These are phyloP conservation scores for Ogataea ganodermae DNA, from an alignment of 805 yeast species.

Conservation along the genomic window DNA sequence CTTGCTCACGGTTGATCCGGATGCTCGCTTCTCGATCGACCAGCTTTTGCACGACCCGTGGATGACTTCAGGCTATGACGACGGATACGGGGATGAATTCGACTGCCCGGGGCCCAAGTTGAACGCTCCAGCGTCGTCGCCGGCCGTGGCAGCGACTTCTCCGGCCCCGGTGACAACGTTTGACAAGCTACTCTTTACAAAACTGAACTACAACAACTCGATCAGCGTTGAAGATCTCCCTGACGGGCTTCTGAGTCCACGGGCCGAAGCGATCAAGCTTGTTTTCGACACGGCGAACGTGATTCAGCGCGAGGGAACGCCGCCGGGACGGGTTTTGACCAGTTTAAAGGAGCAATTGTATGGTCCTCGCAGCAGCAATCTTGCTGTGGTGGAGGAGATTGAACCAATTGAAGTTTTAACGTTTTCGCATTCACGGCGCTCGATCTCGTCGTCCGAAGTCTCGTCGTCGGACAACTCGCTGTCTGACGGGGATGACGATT, in stretches of 20 bases:
- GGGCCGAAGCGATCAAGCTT: conserved; percentile 40
- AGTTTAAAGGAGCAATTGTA: background rate
- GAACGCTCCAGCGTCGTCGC: conserved; percentile 27
- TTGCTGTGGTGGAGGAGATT: conserved; percentile 21
- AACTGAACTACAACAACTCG: conserved; percentile 31
- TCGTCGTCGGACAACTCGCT: conserved; percentile 5
- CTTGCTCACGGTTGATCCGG: conserved; percentile 70
- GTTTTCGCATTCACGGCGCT: conserved; percentile 3
- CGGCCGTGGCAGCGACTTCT: conserved; percentile 7
- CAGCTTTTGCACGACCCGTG: conserved; percentile 74
- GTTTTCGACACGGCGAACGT: conserved; percentile 40
- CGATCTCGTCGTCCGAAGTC: conserved; percentile 14
- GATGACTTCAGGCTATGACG: conserved; percentile 41
- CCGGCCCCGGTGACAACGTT: conserved; percentile 31
- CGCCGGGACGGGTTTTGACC: conserved; percentile 9
- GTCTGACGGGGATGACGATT: conserved; percentile 1
- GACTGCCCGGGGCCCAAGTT: conserved; percentile 8
- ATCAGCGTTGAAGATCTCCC: conserved; percentile 25
- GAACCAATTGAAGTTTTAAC: conserved; percentile 22
- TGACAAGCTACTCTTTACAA: conserved; percentile 30
- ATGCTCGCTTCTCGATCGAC: conserved; percentile 64
- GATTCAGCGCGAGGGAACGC: conserved; percentile 31
- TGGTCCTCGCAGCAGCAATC: conserved; percentile 2
- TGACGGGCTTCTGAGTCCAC: conserved; percentile 35
- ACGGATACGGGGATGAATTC: conserved; percentile 8